A percentile compares a stretch with the other conserved stretches of the same genome.
Conservation (phyloP, 2,329 filamentous ascomycete species). For the Madurella fahalii region DNA sequence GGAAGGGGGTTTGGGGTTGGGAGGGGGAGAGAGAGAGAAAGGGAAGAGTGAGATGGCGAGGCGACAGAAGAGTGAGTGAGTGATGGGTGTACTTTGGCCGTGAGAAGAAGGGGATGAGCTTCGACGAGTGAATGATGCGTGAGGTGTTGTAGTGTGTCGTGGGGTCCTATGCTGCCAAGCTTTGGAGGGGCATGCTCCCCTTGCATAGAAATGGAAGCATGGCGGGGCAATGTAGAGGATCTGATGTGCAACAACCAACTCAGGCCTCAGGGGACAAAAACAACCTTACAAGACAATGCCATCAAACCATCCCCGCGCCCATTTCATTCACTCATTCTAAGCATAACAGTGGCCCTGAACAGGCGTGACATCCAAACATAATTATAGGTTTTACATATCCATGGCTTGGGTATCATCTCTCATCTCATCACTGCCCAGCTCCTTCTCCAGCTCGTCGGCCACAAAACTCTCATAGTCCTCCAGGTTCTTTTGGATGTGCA, state of each 20-base stretch:
- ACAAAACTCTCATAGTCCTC: constrained; percentile 95
- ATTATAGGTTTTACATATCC: constrained; percentile 36
- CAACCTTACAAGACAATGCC: neutral
- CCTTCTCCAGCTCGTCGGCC: constrained; percentile 84
- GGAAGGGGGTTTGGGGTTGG: neutral
- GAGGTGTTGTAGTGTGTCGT: neutral
- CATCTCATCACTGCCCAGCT: constrained; percentile 62
- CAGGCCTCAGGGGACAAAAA: no score
- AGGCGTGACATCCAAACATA: neutral
- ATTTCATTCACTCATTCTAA: neutral
- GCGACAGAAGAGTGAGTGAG: no score
- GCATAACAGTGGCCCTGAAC: neutral
- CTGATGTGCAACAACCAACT: no score
- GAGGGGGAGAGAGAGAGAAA: no score
- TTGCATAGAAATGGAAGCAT: neutral
- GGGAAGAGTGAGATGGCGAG: no score
- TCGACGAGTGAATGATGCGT: no score
- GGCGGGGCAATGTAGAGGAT: no score
- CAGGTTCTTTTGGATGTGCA: constrained; percentile 87
- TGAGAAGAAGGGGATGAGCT: no score
- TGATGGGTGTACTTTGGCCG: neutral
- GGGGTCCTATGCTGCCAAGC: neutral
- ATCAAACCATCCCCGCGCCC: neutral
- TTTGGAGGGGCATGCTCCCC: neutral
- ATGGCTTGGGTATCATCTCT: constrained; percentile 48